Base-by-base conservation (phyloP, 2,329 filamentous ascomycete genomes). In the Leptographium lundbergii region DNA sequence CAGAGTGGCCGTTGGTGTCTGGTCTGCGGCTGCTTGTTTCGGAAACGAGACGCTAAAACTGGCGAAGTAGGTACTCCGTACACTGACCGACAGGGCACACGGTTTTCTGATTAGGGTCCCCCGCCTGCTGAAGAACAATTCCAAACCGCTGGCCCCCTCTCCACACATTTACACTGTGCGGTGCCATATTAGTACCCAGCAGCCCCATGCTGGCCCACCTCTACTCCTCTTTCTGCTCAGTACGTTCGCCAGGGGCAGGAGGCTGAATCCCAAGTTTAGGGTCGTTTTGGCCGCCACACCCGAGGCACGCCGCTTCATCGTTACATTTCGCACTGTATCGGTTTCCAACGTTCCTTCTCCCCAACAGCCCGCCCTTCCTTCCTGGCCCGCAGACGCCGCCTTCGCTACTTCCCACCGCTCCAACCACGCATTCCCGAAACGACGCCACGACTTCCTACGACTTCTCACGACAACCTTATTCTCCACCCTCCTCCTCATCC, bases 381-480 rank as follows among this genome's bases (percentile, higher is more conserved):
- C 25, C 6, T 39, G 36, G 36, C 36, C 36, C 36, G 36, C 36
- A 10, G 13, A 17, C 36, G 13, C 13, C 36, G 45, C 36, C 52
- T 54, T 45, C 42, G 42, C 42, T 45, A 45, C 52, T 36, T 36
- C 32, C 52, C 48, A 51, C 55, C 56, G 36, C 56, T 47, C 48
- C 25, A 53, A n/a, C 24, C 42, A 45, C 42, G 42, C 42, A 45
- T 45, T 17, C 42, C 57, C 61, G 55, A 57, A 59, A 61, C 59
- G 55, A 60, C 61, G 53, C 57, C 59, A 54, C 59, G 55, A 56
- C 57, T 58, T 36, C 48, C 52, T 42, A 56, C 54, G 17, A 45
- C 55, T 25, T 25, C 32, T 39, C 29, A 51, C 29, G 29, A 34
- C 48, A 29, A 39, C 27, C 51, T 36, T 36, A 36, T 24, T 36